phyloP scores from a whole-genome alignment of 176 grass and related monocot species.

The Raddia distichophylla region DNA sequence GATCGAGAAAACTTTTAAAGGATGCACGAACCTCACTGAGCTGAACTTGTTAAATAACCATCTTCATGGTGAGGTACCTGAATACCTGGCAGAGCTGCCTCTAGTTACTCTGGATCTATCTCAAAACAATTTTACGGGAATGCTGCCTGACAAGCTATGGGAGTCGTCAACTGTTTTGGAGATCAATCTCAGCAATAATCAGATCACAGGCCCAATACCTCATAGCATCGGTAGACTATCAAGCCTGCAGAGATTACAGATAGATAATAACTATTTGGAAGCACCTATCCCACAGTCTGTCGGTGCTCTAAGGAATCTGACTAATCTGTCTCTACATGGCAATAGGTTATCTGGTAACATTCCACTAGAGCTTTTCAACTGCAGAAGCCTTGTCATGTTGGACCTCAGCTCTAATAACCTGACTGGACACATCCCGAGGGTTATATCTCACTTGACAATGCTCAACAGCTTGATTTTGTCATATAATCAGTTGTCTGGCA shows the following conservation, averaged over 20 bases:
- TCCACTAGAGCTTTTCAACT: constrained; percentile 80
- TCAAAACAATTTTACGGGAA: constrained; percentile 81
- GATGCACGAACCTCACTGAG: constrained; percentile 75
- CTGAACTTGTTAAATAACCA: constrained; percentile 76
- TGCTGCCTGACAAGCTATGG: constrained; percentile 64
- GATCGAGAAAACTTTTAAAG: constrained; percentile 64
- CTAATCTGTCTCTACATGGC: constrained; percentile 74
- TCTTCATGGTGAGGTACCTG: constrained; percentile 83
- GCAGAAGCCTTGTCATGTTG: constrained; percentile 74
- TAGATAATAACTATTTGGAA: constrained; percentile 80
- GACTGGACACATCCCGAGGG: constrained; percentile 63
- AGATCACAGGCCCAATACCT: constrained; percentile 68
- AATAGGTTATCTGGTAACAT: constrained; percentile 86
- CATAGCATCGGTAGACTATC: constrained; percentile 62
- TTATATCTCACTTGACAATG: constrained; percentile 75
- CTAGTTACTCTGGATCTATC: constrained; percentile 76
- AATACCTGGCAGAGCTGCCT: constrained; percentile 74
- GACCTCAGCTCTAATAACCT: constrained; percentile 85
- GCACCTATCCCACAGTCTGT: constrained; percentile 71
- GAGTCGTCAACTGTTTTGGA: constrained; percentile 75
- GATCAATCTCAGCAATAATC: constrained; percentile 75
- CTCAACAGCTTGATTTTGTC: constrained; percentile 90
- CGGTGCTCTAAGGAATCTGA: constrained; percentile 76
- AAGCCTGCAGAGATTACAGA: constrained; percentile 67
- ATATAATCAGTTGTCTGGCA: constrained; percentile 70